Percentiles rank a stretch among this genome's conserved stretches.
Evolutionary conservation across 169 alveolate genomes (phyloP).

Genomic region (Babesia ovis): DNA sequence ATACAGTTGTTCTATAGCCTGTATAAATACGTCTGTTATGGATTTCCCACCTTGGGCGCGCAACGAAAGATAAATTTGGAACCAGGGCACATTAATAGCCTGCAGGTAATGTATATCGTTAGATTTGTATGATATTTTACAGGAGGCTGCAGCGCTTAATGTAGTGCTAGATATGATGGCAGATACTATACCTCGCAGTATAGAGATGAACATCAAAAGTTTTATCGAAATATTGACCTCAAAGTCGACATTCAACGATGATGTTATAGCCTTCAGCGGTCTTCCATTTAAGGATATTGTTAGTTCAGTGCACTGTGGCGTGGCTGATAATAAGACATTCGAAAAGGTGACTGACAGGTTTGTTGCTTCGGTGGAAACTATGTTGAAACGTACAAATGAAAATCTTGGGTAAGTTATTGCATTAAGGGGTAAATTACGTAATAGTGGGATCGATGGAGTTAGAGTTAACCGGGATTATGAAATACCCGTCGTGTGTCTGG

Average conservation of each 20-base stretch:
- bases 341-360: slow-evolving; percentile 18
- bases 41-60: slow-evolving; percentile 33
- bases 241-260: slow-evolving; percentile 26
- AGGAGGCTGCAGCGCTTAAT: slow-evolving; percentile 55
- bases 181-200: not conserved
- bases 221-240: slow-evolving; percentile 23
- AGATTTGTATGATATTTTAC: not conserved
- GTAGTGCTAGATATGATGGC: slow-evolving; percentile 20
- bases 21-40: slow-evolving; percentile 53
- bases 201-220: slow-evolving; percentile 39
- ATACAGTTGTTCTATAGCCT: slow-evolving; percentile 47
- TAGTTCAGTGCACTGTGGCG: not conserved
- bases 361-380: not conserved
- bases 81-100: slow-evolving; percentile 28
- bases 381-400: not conserved
- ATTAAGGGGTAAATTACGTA: not conserved
- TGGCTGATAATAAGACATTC: slow-evolving; percentile 3
- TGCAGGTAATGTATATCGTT: slow-evolving; percentile 34
- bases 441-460: not conserved
- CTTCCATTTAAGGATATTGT: slow-evolving; percentile 19
- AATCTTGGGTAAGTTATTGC: no score
- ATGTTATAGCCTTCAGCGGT: slow-evolving; percentile 28
- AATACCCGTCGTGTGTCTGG: not conserved
- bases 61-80: slow-evolving; percentile 26
- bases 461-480: not conserved